A percentile compares a stretch with the other conserved stretches of the same genome.
Conservation (phyloP, 805 yeast species). For the Pichia nakasei region DNA sequence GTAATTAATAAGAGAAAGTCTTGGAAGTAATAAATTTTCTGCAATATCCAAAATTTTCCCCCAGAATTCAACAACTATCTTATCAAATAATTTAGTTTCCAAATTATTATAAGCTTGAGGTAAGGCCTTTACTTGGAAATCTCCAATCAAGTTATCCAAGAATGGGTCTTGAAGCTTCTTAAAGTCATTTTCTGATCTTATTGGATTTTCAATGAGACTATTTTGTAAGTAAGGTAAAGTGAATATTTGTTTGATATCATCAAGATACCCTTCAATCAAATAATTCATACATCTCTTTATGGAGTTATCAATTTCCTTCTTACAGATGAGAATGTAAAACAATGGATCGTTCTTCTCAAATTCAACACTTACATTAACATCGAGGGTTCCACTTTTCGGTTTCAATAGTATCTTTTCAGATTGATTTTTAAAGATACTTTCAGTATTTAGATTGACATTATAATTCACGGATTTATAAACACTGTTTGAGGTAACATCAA, state of each 20-base stretch:
- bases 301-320: conserved; percentile 53
- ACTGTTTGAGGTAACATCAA: conserved; percentile 13
- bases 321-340: conserved; percentile 70
- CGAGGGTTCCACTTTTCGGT: conserved; percentile 45
- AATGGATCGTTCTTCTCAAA: conserved; percentile 73
- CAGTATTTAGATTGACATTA: conserved; percentile 6
- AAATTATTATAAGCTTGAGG: conserved; percentile 22
- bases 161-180: conserved; percentile 17
- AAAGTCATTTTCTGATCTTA: conserved; percentile 14
- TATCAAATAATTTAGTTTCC: conserved; percentile 25
- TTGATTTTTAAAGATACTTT: conserved; percentile 4
- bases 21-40: conserved; percentile 68
- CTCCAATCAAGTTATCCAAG: conserved; percentile 17
- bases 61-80: conserved; percentile 54
- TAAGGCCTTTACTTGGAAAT: conserved; percentile 18
- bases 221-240: conserved; percentile 20
- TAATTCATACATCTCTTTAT: conserved; percentile 59
- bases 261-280: conserved; percentile 66
- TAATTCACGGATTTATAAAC: conserved; percentile 9
- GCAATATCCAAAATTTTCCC: conserved; percentile 57
- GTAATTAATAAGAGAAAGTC: conserved; percentile 21
- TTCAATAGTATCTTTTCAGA: conserved; percentile 18
- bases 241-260: conserved; percentile 45
- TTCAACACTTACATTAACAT: conserved; percentile 65
- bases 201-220: conserved; percentile 18